A percentile compares a stretch with the other conserved stretches of the same genome.
Conservation (phyloP, 495 filamentous ascomycete species). For the Podospora didyma region DNA sequence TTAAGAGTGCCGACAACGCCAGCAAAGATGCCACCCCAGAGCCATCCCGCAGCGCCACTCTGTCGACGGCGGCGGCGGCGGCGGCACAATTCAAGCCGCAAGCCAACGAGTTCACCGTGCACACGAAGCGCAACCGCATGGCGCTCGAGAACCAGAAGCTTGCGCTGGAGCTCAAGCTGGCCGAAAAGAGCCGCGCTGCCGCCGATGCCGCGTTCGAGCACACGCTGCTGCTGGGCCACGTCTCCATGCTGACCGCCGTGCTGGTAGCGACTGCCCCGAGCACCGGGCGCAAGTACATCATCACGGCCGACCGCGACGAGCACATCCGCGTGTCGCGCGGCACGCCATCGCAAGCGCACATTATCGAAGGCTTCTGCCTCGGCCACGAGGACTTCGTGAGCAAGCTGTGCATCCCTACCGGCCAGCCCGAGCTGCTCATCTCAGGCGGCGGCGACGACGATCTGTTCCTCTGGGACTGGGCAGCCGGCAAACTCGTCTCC, state of each 20-base stretch:
- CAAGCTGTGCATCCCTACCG: conserved; percentile 61
- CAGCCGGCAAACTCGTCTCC: conserved; percentile 45
- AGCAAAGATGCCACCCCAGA: neutral
- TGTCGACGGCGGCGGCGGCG: conserved; percentile 2
- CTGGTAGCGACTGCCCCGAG: conserved; percentile 42
- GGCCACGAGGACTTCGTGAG: conserved; percentile 81
- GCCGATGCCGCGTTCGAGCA: conserved; percentile 60
- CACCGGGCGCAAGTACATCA: conserved; percentile 56
- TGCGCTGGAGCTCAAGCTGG: conserved; percentile 40
- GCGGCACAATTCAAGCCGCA: conserved; percentile 36
- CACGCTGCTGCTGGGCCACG: conserved; percentile 79
- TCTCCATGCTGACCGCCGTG: conserved; percentile 85
- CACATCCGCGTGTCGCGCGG: conserved; percentile 90
- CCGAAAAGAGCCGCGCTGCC: conserved; percentile 32
- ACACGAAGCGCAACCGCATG: conserved; percentile 72
- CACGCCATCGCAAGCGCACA: conserved; percentile 67
- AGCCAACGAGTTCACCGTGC: conserved; percentile 74
- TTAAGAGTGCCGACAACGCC: neutral
- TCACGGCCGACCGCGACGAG: conserved; percentile 93
- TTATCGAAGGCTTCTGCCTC: conserved; percentile 86
- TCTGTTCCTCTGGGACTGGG: conserved; percentile 82
- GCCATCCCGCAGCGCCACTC: conserved; percentile 18
- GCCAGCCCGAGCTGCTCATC: conserved; percentile 57
- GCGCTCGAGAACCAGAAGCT: conserved; percentile 69
- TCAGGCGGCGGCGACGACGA: conserved; percentile 83